phyloP scores from a whole-genome alignment of 73 alveolate species.

The Tetrahymena elliotti region DNA sequence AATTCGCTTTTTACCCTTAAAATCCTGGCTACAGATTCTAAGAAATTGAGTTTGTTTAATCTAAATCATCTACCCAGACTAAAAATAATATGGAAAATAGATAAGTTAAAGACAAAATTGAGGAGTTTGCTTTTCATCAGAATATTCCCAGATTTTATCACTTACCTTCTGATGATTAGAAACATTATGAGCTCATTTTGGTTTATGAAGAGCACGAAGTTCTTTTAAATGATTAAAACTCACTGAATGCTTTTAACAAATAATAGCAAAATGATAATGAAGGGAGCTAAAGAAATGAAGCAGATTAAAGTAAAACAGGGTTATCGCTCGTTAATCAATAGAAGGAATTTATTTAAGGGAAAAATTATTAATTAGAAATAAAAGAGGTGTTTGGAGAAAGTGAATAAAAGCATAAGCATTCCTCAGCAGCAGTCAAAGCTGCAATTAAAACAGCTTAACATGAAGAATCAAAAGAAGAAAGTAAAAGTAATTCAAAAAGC shows the following conservation, averaged over 20 bases:
- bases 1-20: neutral
- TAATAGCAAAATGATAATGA: neutral
- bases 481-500: neutral
- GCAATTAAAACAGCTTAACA: neutral
- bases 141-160: neutral
- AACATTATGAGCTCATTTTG: neutral
- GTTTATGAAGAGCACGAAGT: neutral
- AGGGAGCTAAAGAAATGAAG: neutral
- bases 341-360: neutral
- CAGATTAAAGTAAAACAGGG: neutral
- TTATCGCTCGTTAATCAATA: neutral
- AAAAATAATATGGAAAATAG: neutral
- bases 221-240: neutral
- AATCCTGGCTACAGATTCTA: neutral
- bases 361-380: neutral
- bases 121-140: neutral
- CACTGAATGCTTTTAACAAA: neutral
- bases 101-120: neutral
- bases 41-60: neutral
- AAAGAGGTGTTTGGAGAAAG: neutral
- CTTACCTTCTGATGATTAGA: neutral
- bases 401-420: neutral
- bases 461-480: neutral
- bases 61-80: neutral
- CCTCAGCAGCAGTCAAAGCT: neutral